Evolutionary conservation across 768 basidiomycete species (phyloP).

Genomic region (Mycena galopus): DNA sequence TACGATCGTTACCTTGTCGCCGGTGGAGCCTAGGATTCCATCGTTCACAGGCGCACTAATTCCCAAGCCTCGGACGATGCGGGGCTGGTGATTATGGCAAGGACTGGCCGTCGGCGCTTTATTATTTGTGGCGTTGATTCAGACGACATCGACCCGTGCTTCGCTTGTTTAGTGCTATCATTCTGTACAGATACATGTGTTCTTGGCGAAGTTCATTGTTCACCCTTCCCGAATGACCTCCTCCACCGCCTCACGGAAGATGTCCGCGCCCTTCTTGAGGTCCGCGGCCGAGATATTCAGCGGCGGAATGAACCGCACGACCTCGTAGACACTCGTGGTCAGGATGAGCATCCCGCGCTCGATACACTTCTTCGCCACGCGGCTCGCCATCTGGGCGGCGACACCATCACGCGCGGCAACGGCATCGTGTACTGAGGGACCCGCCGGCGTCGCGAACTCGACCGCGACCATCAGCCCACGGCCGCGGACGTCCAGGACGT

Average conservation of each 20-base stretch:
- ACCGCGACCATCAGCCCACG: conserved; percentile 90
- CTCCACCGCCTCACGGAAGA: conserved; percentile 78
- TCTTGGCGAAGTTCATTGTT: conserved; percentile 3
- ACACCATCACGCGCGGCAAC: conserved; percentile 42
- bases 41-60: no score
- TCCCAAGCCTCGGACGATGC: no score
- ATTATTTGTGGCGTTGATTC: no score
- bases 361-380: conserved; percentile 83
- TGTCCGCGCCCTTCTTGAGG: conserved; percentile 72
- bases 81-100: no score
- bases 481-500: conserved; percentile 91
- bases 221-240: conserved; percentile 71
- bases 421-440: conserved; percentile 63
- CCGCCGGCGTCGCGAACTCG: conserved; percentile 78
- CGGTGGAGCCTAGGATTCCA: no score
- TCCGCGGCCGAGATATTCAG: conserved; percentile 85
- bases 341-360: conserved; percentile 90
- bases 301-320: conserved; percentile 93
- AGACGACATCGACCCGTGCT: no score
- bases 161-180: no score
- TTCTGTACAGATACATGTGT: not conserved
- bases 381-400: conserved; percentile 68
- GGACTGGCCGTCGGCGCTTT: no score
- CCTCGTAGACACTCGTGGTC: conserved; percentile 91
- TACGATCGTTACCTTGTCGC: no score